Conservation (phyloP, 768 basidiomycete species). For the Pulveroboletus sp. region DNA sequence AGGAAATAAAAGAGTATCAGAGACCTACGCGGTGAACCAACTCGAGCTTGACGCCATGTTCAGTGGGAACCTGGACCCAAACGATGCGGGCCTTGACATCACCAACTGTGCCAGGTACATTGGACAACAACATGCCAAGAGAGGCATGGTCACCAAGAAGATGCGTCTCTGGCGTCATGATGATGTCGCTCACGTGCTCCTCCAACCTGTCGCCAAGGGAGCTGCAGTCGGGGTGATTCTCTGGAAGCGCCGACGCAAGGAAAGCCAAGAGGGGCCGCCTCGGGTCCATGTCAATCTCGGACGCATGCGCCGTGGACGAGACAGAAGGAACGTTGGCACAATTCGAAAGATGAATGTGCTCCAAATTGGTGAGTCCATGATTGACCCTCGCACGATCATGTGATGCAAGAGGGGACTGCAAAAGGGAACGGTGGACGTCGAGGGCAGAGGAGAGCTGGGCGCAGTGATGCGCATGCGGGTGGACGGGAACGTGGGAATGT, state of each 20-base stretch:
- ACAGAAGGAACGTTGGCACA: conserved; percentile 45
- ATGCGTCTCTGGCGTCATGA: conserved; percentile 35
- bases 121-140: conserved; percentile 29
- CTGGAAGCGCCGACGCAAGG: conserved; percentile 71
- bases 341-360: conserved; percentile 53
- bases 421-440: conserved; percentile 25
- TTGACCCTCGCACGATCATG: conserved; percentile 11
- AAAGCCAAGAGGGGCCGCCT: conserved; percentile 69
- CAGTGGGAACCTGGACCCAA: conserved; percentile 77
- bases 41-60: conserved; percentile 58
- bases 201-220: conserved; percentile 49
- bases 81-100: conserved; percentile 80
- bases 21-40: conserved; percentile 55
- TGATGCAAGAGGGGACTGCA: conserved; percentile 20
- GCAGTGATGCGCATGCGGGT: conserved; percentile 57
- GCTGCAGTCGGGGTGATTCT: conserved; percentile 37
- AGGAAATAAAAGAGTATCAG: not conserved
- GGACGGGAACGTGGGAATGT: conserved; percentile 31
- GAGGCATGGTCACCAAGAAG: conserved; percentile 47
- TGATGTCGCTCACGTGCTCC: conserved; percentile 50
- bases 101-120: conserved; percentile 71
- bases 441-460: conserved; percentile 37
- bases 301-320: conserved; percentile 19
- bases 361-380: conserved; percentile 29
- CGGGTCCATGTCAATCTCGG: conserved; percentile 32